phyloP scores from a whole-genome alignment of 1,284 basidiomycete genomes.

The Ustilago xerochloae region DNA sequence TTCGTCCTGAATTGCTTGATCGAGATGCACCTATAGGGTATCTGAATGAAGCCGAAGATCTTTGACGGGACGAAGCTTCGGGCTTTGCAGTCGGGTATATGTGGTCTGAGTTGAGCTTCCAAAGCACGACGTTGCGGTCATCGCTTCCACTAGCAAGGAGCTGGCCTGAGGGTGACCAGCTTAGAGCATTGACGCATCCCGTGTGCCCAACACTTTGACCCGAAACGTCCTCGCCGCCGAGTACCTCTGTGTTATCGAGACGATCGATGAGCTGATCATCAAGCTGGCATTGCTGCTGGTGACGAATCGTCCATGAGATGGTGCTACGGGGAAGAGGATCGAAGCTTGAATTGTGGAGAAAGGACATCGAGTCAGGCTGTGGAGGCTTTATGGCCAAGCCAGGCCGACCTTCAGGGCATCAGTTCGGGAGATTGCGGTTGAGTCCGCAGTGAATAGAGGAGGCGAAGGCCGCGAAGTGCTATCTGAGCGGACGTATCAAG shows the following conservation, averaged over 20 bases:
- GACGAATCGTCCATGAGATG: conserved; percentile 13
- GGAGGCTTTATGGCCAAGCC: neutral
- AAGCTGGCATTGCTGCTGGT: conserved; percentile 22
- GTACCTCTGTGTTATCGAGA: conserved; percentile 36
- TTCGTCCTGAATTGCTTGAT: neutral
- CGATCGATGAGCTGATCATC: conserved; percentile 27
- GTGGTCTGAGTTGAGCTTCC: conserved; percentile 73
- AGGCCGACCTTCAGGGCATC: neutral
- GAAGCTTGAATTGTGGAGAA: neutral
- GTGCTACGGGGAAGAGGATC: conserved; percentile 10
- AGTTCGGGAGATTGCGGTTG: neutral
- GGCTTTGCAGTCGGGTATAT: conserved; percentile 54
- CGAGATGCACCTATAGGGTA: conserved; percentile 3
- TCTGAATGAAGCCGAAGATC: neutral
- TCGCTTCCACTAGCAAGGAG: conserved; percentile 82
- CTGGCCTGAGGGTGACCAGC: conserved; percentile 81
- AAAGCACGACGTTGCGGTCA: conserved; percentile 79
- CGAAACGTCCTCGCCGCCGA: conserved; percentile 28
- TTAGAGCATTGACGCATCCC: conserved; percentile 73
- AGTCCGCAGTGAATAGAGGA: neutral
- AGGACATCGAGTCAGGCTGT: conserved; percentile 3
- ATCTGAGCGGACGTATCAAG: too few species aligned
- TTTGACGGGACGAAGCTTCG: neutral
- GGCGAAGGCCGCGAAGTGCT: too few species aligned
- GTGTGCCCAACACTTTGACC: conserved; percentile 33